Conservation (phyloP, 495 filamentous ascomycete species). For the Aspergillus taichungensis region DNA sequence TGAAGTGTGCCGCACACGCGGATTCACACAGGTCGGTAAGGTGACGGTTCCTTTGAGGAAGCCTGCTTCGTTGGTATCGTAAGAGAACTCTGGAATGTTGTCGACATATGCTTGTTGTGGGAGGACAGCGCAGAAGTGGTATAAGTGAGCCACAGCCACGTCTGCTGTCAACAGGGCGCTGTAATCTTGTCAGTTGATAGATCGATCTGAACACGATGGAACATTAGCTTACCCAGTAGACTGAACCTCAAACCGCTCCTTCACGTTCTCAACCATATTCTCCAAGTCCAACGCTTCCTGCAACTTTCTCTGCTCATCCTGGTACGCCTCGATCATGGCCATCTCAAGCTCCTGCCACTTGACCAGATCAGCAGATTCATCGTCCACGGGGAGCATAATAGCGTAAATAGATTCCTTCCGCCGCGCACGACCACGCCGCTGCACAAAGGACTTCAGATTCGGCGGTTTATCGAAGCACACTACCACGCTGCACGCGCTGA, state of each 20-base stretch:
- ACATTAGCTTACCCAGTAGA: constrained; percentile 40
- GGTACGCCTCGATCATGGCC: constrained; percentile 65
- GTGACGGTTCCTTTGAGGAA: constrained; percentile 38
- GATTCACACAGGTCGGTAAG: constrained; percentile 63
- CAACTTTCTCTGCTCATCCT: constrained; percentile 54
- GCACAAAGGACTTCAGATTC: constrained; percentile 80
- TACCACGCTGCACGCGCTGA: constrained; percentile 76
- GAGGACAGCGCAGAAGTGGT: constrained; percentile 70
- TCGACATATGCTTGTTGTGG: constrained; percentile 48
- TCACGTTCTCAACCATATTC: constrained; percentile 33
- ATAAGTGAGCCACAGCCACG: constrained; percentile 63
- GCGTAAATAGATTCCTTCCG: constrained; percentile 61
- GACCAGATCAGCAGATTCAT: constrained; percentile 24
- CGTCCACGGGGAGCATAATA: constrained; percentile 45
- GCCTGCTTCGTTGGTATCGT: constrained; percentile 16
- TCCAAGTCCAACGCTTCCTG: constrained; percentile 43
- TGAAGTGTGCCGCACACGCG: constrained; percentile 45
- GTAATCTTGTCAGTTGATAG: constrained; percentile 2
- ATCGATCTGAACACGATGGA: no score
- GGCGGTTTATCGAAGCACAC: constrained; percentile 73
- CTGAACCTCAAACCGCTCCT: constrained; percentile 36
- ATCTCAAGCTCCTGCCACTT: constrained; percentile 58
- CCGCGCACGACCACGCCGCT: constrained; percentile 77
- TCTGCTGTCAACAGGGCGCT: constrained; percentile 68
- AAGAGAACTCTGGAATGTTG: constrained; percentile 39